Percentiles rank a stretch among this genome's conserved stretches.
Evolutionary conservation across 345 rosid species (phyloP).

Genomic region (Lumnitzera racemosa): DNA sequence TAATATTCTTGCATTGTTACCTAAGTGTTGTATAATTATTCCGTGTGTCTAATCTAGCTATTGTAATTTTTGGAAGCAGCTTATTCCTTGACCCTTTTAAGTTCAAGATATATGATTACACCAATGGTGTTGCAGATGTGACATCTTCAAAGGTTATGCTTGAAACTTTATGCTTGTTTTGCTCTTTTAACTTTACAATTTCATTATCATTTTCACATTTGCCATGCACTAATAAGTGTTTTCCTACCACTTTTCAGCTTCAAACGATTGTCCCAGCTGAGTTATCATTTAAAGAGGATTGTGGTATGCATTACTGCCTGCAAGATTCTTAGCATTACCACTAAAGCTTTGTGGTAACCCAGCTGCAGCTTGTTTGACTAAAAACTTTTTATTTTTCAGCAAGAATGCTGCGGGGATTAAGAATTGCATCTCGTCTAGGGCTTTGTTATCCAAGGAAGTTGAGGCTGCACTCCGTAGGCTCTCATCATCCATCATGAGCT

Average conservation of each 20-base stretch:
- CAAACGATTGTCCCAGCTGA: conserved; percentile 69
- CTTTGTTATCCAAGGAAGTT: conserved; percentile 57
- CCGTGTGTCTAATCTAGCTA: neutral
- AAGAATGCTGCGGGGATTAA: conserved; percentile 83
- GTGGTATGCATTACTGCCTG: conserved; percentile 51
- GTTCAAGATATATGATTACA: conserved; percentile 59
- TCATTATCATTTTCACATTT: neutral
- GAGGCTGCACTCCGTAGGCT: conserved; percentile 53
- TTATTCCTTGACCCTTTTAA: conserved; percentile 63
- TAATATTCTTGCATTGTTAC: no score
- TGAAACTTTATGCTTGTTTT: conserved; percentile 4
- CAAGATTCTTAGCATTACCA: conserved; percentile 4
- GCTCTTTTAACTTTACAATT: neutral
- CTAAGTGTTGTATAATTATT: no score
- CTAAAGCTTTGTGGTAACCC: neutral
- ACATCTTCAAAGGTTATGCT: conserved; percentile 57
- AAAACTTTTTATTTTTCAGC: conserved; percentile 32
- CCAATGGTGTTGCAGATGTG: conserved; percentile 66
- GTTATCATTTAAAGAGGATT: conserved; percentile 73
- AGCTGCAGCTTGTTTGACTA: no score
- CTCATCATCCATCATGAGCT: conserved; percentile 41
- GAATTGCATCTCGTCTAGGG: conserved; percentile 84
- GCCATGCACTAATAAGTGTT: neutral
- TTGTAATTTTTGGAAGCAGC: conserved; percentile 22
- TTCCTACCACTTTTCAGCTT: conserved; percentile 38